Conservation (phyloP, 257 asterid genomes). For the Avicennia marina region DNA sequence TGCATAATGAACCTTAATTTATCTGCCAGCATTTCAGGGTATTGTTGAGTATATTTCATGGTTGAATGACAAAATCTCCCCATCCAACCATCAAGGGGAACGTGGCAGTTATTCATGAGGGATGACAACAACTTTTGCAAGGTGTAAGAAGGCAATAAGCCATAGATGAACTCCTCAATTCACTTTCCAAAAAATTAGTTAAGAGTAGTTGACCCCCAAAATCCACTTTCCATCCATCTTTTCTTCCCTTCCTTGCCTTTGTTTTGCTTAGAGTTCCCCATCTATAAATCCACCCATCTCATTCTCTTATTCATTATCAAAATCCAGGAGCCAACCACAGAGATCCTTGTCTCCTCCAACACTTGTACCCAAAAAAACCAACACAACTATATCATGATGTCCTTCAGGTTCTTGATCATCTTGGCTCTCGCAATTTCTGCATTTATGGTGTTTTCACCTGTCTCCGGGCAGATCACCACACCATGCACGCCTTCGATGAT, state of each 20-base stretch:
- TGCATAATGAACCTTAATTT: no score
- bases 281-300: constrained; percentile 31
- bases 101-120: neutral
- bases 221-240: constrained; percentile 18
- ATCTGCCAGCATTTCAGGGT: no score
- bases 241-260: constrained; percentile 1
- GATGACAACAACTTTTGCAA: neutral
- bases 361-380: neutral
- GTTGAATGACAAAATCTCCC: neutral
- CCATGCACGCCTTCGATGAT: constrained; percentile 61
- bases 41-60: neutral
- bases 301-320: constrained; percentile 8
- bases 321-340: neutral
- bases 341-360: neutral
- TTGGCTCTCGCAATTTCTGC: constrained; percentile 23
- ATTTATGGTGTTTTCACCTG: constrained; percentile 15
- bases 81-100: constrained; percentile 6
- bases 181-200: constrained; percentile 26
- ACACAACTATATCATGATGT: constrained; percentile 3
- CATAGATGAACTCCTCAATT: neutral
- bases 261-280: constrained; percentile 4
- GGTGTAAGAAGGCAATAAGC: constrained; percentile 4
- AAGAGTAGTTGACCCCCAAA: constrained; percentile 36
- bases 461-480: constrained; percentile 37
- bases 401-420: constrained; percentile 20